A percentile compares a stretch with the other conserved stretches of the same genome.
These are phyloP conservation scores for Yamadazyma diddensiae DNA, from an alignment of 1,139 yeast genomes.

Conservation along the genomic window DNA sequence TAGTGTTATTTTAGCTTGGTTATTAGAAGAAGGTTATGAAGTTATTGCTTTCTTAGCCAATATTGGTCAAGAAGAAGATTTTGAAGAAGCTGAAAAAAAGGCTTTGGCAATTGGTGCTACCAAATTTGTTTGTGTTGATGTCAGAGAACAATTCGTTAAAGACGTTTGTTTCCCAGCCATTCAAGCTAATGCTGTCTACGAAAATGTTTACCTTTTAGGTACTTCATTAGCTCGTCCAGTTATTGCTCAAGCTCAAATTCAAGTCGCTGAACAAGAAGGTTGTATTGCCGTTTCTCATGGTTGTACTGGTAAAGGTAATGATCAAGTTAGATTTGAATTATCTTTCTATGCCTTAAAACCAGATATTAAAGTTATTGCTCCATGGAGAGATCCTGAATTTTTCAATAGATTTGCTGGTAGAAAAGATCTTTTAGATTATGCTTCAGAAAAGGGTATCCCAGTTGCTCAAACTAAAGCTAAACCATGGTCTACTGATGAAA, in stretches of 20 bases:
- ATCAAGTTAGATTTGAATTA: conserved; percentile 96
- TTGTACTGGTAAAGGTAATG: conserved; percentile 99
- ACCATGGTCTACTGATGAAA: conserved; percentile 99
- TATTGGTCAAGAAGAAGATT: conserved; percentile 98
- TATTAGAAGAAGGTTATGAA: conserved; percentile 95
- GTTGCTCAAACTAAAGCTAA: conserved; percentile 97
- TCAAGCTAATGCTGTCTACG: conserved; percentile 95
- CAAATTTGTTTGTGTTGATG: conserved; percentile 90
- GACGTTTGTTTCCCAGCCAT: conserved; percentile 94
- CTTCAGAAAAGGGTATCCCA: conserved; percentile 86
- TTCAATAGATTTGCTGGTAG: conserved; percentile 97
- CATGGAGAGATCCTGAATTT: conserved; percentile 97
- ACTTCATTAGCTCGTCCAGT: conserved; percentile 98
- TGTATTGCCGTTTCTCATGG: conserved; percentile 99
- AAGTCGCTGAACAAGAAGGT: conserved; percentile 94
- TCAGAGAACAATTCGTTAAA: conserved; percentile 88
- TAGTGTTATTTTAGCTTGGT: conserved; percentile 96
- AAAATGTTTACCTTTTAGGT: conserved; percentile 92
- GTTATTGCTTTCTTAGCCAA: conserved; percentile 97
- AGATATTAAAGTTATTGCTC: conserved; percentile 94
- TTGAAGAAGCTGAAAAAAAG: conserved; percentile 94
- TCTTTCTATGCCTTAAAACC: conserved; percentile 97
- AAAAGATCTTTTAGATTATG: conserved; percentile 90
- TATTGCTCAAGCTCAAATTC: conserved; percentile 95
- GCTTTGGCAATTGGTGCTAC: conserved; percentile 97